phyloP scores from a whole-genome alignment of 768 basidiomycete species.

The Collybiopsis luxurians region DNA sequence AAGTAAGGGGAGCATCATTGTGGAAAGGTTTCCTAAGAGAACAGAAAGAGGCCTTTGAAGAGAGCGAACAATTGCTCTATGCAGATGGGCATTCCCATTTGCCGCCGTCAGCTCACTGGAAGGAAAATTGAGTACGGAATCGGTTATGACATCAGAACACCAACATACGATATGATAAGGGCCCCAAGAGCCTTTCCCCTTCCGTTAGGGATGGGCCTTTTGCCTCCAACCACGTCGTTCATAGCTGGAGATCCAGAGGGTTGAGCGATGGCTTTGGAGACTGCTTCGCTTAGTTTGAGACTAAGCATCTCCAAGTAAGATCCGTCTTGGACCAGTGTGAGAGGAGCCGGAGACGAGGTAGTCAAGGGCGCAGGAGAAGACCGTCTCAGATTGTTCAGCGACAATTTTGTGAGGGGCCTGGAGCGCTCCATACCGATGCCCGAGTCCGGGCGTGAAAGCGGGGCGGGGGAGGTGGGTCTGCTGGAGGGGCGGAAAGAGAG shows the following conservation, averaged over 20 bases:
- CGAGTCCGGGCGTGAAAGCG: slow-evolving; percentile 37
- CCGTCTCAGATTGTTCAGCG: slow-evolving; percentile 57
- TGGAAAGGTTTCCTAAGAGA: slow-evolving; percentile 65
- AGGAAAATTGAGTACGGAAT: slow-evolving; percentile 15
- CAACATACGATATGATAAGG: slow-evolving; percentile 67
- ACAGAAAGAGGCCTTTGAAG: slow-evolving; percentile 79
- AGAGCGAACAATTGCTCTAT: slow-evolving; percentile 67
- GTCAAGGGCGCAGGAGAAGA: slow-evolving; percentile 45
- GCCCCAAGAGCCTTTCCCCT: slow-evolving; percentile 66
- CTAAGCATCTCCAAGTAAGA: slow-evolving; percentile 77
- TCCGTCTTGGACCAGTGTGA: slow-evolving; percentile 62
- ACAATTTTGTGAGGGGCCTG: slow-evolving; percentile 55
- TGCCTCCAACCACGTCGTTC: slow-evolving; percentile 59
- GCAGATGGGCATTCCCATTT: slow-evolving; percentile 59
- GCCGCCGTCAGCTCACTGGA: slow-evolving; percentile 68
- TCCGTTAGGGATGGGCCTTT: slow-evolving; percentile 70
- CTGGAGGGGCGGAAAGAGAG: slow-evolving; percentile 64
- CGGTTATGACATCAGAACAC: slow-evolving; percentile 1
- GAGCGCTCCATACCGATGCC: slow-evolving; percentile 40
- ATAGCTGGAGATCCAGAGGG: slow-evolving; percentile 52
- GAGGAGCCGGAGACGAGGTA: slow-evolving; percentile 35
- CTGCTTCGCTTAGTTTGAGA: slow-evolving; percentile 78
- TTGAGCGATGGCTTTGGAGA: slow-evolving; percentile 70
- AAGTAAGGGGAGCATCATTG: slow-evolving; percentile 62
- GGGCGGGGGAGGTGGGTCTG: slow-evolving; percentile 56